Evolutionary conservation across 352 stramenopile genomes (phyloP).

Genomic region (Phytophthora aleatoria): DNA sequence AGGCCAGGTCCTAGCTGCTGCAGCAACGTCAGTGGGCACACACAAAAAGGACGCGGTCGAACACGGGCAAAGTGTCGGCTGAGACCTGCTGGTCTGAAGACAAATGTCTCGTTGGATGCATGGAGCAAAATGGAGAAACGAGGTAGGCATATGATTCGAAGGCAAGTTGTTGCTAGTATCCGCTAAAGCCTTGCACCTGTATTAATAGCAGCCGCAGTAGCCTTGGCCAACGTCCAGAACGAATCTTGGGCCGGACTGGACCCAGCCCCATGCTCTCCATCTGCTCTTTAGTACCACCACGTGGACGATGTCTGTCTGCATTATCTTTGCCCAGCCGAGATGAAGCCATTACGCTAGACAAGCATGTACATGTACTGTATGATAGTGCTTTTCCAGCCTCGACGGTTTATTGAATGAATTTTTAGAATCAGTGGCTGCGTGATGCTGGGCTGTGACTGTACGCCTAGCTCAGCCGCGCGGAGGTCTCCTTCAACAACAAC

Average conservation of each 20-base stretch:
- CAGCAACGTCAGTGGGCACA: not conserved
- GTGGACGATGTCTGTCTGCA: conserved; percentile 1
- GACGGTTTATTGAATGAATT: too few species aligned
- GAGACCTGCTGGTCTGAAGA: conserved; percentile 3
- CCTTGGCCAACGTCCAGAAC: not conserved
- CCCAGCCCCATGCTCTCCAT: not conserved
- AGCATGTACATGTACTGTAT: too few species aligned
- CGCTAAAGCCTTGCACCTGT: too few species aligned
- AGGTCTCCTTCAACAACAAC: conserved; percentile 13
- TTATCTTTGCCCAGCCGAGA: not conserved
- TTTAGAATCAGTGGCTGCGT: not conserved
- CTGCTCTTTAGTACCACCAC: not conserved
- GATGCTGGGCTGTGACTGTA: conserved; percentile 1
- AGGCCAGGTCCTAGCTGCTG: not conserved
- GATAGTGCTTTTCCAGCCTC: too few species aligned
- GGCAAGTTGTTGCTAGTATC: not conserved
- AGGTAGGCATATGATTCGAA: conserved; percentile 1
- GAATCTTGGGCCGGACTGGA: not conserved
- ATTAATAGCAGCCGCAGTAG: not conserved
- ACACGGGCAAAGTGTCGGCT: conserved; percentile 10
- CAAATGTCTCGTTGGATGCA: conserved; percentile 5
- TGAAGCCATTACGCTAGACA: not conserved
- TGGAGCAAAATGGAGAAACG: not conserved
- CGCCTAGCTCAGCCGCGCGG: not conserved
- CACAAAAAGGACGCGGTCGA: conserved; percentile 24